A percentile compares a stretch with the other conserved stretches of the same genome.
These are phyloP conservation scores for Didymella arachidicola DNA, from an alignment of 2,329 filamentous ascomycete genomes.

Conservation along the genomic window DNA sequence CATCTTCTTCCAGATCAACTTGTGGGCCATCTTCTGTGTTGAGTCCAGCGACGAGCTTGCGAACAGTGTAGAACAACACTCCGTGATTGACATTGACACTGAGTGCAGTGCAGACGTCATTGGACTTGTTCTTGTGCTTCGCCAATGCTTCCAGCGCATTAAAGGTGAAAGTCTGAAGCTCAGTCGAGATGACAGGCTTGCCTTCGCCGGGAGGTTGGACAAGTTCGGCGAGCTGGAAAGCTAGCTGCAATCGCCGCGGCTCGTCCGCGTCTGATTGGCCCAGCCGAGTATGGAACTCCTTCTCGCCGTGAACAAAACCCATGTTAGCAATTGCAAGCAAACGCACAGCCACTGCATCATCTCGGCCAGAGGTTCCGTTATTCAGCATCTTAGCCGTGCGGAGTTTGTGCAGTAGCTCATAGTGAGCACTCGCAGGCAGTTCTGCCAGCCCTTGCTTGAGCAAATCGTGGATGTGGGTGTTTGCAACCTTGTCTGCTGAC, in stretches of 20 bases:
- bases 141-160: slow-evolving; percentile 85
- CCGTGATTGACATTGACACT: slow-evolving; percentile 97
- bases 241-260: slow-evolving; percentile 84
- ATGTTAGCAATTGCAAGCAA: slow-evolving; percentile 89
- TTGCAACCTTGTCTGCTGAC: slow-evolving; percentile 58
- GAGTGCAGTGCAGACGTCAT: slow-evolving; percentile 87
- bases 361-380: slow-evolving; percentile 69
- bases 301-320: slow-evolving; percentile 85
- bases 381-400: slow-evolving; percentile 83
- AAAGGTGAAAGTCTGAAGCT: slow-evolving; percentile 83
- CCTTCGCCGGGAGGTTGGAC: slow-evolving; percentile 82
- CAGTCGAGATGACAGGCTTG: slow-evolving; percentile 71
- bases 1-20: slow-evolving; percentile 73
- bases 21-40: slow-evolving; percentile 59
- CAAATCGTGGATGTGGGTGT: slow-evolving; percentile 53
- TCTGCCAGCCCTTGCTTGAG: slow-evolving; percentile 58
- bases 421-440: slow-evolving; percentile 76
- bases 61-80: slow-evolving; percentile 88
- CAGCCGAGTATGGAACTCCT: slow-evolving; percentile 83
- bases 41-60: slow-evolving; percentile 88
- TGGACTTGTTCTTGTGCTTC: slow-evolving; percentile 75
- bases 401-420: slow-evolving; percentile 84
- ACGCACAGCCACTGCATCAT: slow-evolving; percentile 79
- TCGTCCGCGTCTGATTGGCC: slow-evolving; percentile 89
- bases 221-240: slow-evolving; percentile 90